phyloP scores from a whole-genome alignment of 768 basidiomycete species.

The Boletus rubroflammeus region DNA sequence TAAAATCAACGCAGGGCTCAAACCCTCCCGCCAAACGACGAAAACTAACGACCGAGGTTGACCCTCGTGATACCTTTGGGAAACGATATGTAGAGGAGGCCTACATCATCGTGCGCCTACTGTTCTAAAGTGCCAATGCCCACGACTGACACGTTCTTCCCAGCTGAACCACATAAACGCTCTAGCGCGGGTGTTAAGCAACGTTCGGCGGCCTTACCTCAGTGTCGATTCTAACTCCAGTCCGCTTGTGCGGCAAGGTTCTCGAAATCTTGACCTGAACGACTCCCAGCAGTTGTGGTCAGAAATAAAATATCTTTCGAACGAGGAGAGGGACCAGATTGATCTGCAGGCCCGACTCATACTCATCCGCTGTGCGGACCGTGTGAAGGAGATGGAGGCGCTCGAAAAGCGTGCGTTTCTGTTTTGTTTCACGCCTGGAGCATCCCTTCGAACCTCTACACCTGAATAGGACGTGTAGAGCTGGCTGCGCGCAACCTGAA shows the following conservation, averaged over 20 bases:
- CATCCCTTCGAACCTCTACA: slow-evolving; percentile 15
- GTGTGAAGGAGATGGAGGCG: slow-evolving; percentile 83
- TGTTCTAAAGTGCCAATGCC: background rate
- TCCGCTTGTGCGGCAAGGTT: slow-evolving; percentile 48
- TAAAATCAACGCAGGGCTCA: slow-evolving; percentile 44
- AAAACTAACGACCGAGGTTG: slow-evolving; percentile 39
- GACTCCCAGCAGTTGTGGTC: slow-evolving; percentile 53
- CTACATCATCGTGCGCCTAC: slow-evolving; percentile 55
- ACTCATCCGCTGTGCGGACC: slow-evolving; percentile 78
- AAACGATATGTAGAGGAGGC: slow-evolving; percentile 75
- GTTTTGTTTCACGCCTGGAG: slow-evolving; percentile 13
- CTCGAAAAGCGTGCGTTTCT: slow-evolving; percentile 76
- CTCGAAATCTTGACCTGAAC: slow-evolving; percentile 54
- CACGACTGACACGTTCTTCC: background rate
- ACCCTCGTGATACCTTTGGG: slow-evolving; percentile 43
- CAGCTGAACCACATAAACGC: slow-evolving; percentile 74
- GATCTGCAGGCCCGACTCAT: slow-evolving; percentile 89
- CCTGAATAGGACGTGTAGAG: slow-evolving; percentile 57
- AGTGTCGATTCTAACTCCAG: slow-evolving; percentile 61
- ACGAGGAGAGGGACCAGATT: slow-evolving; percentile 93
- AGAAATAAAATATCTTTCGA: slow-evolving; percentile 67
- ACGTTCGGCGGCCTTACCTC: slow-evolving; percentile 84
- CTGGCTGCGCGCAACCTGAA: slow-evolving; percentile 61
- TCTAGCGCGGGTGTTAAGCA: slow-evolving; percentile 65
- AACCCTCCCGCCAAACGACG: slow-evolving; percentile 49